Percentiles rank a stretch among this genome's conserved stretches.
Evolutionary conservation across 2,329 filamentous ascomycete species (phyloP).

Genomic region (Aspergillus fumigatus): DNA sequence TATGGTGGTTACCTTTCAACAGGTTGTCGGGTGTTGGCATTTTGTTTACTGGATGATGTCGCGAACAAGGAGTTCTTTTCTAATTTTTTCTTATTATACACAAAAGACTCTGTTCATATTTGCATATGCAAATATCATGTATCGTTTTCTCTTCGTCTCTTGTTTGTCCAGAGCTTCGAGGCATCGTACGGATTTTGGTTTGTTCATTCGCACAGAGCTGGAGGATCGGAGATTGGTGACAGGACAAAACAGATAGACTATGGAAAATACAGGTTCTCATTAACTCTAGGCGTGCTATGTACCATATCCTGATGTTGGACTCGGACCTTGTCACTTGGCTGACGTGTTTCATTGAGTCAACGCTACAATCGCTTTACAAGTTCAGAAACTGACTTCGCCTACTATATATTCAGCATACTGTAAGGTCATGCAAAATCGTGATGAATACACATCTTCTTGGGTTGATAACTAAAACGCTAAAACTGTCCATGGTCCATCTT

Average conservation of each 20-base stretch:
- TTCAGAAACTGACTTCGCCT: background rate
- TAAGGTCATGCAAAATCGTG: background rate
- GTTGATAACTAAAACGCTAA: background rate
- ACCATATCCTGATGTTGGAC: background rate
- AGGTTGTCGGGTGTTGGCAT: constrained; percentile 28
- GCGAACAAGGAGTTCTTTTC: constrained; percentile 5
- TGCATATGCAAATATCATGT: constrained; percentile 5
- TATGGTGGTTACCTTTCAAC: constrained; percentile 39
- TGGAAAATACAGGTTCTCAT: background rate
- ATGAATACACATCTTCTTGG: background rate
- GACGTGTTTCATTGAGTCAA: background rate
- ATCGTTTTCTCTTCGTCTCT: background rate
- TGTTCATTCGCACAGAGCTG: background rate
- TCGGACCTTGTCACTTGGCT: background rate
- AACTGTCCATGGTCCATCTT: background rate
- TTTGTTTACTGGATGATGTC: constrained; percentile 7
- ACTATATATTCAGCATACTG: background rate
- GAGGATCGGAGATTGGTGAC: background rate
- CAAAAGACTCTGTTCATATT: background rate
- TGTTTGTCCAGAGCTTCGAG: background rate
- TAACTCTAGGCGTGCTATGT: background rate
- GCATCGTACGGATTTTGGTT: background rate
- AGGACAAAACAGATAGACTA: background rate
- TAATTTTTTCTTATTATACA: constrained; percentile 14
- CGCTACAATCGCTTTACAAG: background rate